Percentiles rank a stretch among this genome's conserved stretches.
These are phyloP conservation scores for Angomonas ambiguus DNA, from an alignment of 208 protist genomes.

Conservation along the genomic window DNA sequence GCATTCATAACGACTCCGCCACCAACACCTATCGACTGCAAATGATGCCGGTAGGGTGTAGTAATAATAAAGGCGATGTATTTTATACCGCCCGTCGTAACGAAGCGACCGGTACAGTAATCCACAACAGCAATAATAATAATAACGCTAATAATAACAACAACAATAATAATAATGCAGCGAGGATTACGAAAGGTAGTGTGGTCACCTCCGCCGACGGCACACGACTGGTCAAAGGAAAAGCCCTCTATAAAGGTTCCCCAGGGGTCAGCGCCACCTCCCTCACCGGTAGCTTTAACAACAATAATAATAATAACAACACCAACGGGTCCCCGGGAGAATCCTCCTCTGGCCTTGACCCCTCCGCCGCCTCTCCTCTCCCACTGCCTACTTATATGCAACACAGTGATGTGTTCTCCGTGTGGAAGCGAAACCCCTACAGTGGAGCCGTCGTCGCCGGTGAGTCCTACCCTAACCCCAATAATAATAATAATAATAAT, in stretches of 20 bases:
- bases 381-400: background rate
- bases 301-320: background rate
- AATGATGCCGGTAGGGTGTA: background rate
- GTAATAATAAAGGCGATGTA: background rate
- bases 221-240: background rate
- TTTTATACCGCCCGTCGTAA: background rate
- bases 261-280: background rate
- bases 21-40: background rate
- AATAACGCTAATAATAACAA: too few species aligned
- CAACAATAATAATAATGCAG: background rate
- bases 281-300: background rate
- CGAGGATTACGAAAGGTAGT: background rate
- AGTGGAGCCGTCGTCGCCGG: background rate
- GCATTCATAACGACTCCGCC: conserved; percentile 23
- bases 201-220: background rate
- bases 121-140: too few species aligned
- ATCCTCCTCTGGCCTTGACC: background rate
- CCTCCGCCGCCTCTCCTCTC: background rate
- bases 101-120: too few species aligned
- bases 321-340: background rate
- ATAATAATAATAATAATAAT: too few species aligned
- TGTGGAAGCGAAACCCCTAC: background rate
- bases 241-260: background rate
- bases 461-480: too few species aligned
- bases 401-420: background rate